Evolutionary conservation across 352 stramenopile genomes (phyloP).

Genomic region (Peronospora destructor): DNA sequence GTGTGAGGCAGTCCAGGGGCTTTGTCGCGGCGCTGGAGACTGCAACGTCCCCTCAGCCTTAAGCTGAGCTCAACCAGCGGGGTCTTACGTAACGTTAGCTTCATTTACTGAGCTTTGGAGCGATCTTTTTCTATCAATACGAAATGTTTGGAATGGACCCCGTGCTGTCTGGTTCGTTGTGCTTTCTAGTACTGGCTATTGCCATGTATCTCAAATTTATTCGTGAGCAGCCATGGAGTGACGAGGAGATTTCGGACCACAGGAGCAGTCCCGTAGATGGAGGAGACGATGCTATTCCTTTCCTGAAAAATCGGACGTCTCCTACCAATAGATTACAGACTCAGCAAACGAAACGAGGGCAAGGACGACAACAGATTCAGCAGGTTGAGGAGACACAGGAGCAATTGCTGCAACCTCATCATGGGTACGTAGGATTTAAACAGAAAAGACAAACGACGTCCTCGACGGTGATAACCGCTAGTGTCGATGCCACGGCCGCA

Average conservation of each 20-base stretch:
- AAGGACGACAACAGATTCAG: conserved; percentile 37
- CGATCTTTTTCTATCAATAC: neutral
- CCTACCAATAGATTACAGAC: conserved; percentile 38
- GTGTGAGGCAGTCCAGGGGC: conserved; percentile 2
- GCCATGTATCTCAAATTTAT: conserved; percentile 88
- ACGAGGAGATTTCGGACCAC: conserved; percentile 46
- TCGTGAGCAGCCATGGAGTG: conserved; percentile 55
- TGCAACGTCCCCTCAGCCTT: neutral
- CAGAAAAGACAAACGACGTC: conserved; percentile 32
- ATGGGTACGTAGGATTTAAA: conserved; percentile 27
- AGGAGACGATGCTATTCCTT: conserved; percentile 61
- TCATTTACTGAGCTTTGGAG: neutral
- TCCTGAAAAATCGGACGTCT: conserved; percentile 57
- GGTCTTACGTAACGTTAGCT: neutral
- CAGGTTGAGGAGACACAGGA: conserved; percentile 39
- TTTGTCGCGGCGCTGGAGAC: neutral
- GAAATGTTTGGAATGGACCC: conserved; percentile 55
- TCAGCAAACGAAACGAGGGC: conserved; percentile 33
- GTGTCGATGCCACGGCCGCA: conserved; percentile 6
- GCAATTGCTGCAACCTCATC: conserved; percentile 45
- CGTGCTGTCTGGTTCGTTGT: conserved; percentile 81
- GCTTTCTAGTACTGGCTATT: conserved; percentile 80
- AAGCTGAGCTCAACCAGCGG: neutral
- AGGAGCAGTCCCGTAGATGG: conserved; percentile 60
- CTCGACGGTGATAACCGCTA: conserved; percentile 13